These are phyloP conservation scores for Tuber borchii DNA, from an alignment of 495 filamentous ascomycete species.

Conservation along the genomic window DNA sequence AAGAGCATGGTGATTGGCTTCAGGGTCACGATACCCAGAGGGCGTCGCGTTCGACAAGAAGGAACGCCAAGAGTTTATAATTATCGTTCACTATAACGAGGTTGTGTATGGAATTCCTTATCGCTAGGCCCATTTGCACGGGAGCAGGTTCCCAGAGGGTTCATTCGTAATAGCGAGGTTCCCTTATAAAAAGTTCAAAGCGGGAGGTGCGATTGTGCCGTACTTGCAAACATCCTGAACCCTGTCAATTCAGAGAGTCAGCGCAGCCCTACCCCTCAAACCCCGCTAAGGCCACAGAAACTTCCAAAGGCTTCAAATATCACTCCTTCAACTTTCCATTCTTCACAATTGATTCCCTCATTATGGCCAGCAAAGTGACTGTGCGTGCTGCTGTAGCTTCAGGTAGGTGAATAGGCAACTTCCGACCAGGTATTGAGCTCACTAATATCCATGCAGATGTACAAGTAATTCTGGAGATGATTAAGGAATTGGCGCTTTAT, in stretches of 20 bases:
- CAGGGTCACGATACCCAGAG: no score
- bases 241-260: no score
- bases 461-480: conserved; percentile 69
- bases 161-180: no score
- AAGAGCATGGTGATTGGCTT: not conserved
- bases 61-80: no score
- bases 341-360: not conserved
- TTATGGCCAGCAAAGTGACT: not conserved
- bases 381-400: not conserved
- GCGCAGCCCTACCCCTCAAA: not conserved
- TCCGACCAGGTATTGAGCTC: not conserved
- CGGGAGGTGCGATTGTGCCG: no score
- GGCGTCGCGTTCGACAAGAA: no score
- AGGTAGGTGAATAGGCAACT: not conserved
- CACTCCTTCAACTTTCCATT: not conserved
- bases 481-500: conserved; percentile 82
- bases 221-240: no score
- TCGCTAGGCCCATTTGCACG: no score
- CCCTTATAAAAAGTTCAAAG: no score
- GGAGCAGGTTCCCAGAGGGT: no score
- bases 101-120: no score
- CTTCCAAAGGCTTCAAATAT: not conserved
- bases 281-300: not conserved
- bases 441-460: conserved; percentile 54
- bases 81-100: no score